Conservation (phyloP, 345 rosid genomes). For the Mangifera indica region DNA sequence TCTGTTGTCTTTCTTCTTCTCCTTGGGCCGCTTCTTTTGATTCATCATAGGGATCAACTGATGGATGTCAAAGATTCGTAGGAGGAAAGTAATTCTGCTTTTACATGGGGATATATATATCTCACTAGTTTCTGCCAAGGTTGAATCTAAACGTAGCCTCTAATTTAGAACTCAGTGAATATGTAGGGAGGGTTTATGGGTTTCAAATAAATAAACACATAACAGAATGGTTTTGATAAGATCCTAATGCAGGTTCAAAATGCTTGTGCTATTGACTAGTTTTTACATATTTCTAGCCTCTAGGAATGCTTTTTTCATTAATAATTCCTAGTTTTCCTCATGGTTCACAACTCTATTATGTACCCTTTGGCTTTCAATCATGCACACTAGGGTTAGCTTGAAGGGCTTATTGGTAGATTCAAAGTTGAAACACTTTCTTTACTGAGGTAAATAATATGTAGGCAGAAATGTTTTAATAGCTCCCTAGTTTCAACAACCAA, state of each 20-base stretch:
- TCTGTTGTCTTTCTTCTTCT: not conserved
- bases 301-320: not conserved
- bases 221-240: not conserved
- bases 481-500: not conserved
- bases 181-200: too few relatives aligned
- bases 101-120: too few relatives aligned
- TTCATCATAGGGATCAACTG: not conserved
- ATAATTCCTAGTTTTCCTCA: not conserved
- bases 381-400: not conserved
- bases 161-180: too few relatives aligned
- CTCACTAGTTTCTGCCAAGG: too few relatives aligned
- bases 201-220: too few relatives aligned
- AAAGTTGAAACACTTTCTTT: not conserved
- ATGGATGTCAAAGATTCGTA: not conserved
- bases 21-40: not conserved
- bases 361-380: not conserved
- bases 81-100: not conserved
- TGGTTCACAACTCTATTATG: not conserved
- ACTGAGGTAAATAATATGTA: not conserved
- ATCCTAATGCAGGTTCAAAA: not conserved
- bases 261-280: not conserved
- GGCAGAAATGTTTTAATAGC: not conserved
- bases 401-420: constrained; percentile 1
- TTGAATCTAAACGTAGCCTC: too few relatives aligned
- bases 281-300: not conserved